phyloP scores from a whole-genome alignment of 2,329 filamentous ascomycete species.

The Passalora sequoiae region DNA sequence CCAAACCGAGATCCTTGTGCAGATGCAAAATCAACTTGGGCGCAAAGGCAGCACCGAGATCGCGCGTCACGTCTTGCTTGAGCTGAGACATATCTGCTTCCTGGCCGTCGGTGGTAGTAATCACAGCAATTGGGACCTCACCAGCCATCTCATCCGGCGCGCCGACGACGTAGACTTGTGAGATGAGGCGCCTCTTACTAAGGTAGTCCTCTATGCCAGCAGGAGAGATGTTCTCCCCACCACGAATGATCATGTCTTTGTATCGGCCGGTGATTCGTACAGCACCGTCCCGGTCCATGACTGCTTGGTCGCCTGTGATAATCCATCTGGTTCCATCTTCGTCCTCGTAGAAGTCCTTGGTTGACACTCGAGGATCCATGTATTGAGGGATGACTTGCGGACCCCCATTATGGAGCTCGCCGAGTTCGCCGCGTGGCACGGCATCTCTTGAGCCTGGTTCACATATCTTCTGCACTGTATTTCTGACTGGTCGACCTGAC shows the following conservation, averaged over 20 bases:
- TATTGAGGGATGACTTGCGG: conserved; percentile 29
- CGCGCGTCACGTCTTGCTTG: conserved; percentile 36
- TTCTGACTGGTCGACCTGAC: conserved; percentile 41
- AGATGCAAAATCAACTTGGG: conserved; percentile 42
- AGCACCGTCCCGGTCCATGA: conserved; percentile 44
- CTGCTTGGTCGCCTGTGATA: conserved; percentile 58
- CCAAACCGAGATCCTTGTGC: conserved; percentile 37
- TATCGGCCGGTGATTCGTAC: conserved; percentile 35
- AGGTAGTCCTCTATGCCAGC: conserved; percentile 35
- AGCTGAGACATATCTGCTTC: conserved; percentile 29
- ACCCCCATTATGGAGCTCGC: conserved; percentile 32
- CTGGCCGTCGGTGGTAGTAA: conserved; percentile 34
- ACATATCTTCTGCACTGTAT: conserved; percentile 35
- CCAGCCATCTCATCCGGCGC: conserved; percentile 44
- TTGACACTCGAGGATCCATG: conserved; percentile 28
- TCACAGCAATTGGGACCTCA: conserved; percentile 46
- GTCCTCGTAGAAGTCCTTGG: conserved; percentile 30
- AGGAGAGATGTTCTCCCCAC: conserved; percentile 62
- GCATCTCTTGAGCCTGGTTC: conserved; percentile 26
- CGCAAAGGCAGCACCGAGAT: conserved; percentile 38
- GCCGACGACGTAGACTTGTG: conserved; percentile 42
- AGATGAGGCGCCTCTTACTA: conserved; percentile 32
- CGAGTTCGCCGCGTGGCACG: conserved; percentile 27
- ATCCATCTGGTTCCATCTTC: conserved; percentile 52
- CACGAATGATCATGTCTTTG: conserved; percentile 41